Base-by-base conservation (phyloP, 2,329 filamentous ascomycete species). In the Diplodia corticola region DNA sequence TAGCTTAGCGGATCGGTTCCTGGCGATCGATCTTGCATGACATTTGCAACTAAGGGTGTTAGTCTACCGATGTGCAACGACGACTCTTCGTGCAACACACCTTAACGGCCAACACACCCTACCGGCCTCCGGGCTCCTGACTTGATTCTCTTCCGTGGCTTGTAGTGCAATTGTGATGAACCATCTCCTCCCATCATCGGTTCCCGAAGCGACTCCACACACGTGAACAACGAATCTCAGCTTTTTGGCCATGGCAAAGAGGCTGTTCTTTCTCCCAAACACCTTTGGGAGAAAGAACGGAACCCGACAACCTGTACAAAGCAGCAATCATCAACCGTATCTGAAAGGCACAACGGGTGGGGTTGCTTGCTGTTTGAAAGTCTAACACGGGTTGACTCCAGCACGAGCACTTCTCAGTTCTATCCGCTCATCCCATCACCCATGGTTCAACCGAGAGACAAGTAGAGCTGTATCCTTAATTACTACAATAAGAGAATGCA, bases 21-120 rank as follows among this genome's bases (percentile, higher is more conserved):
- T 61, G 57, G n/a, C 40, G 57, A 61, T 49, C 57, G 44, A 61
- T 61, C 57, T 35, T 30, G 9, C 35, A 57, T 28, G 20, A 53
- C n/a, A 13, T n/a, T n/a, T n/a, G n/a, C n/a, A n/a, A n/a, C 5
- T 57, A 24, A 35, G 33, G 33, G 7, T 10, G 33, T 35, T 35
- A 35, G 33, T 10, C 33, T 35, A 35, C 33, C 33, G 9, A 35
- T 35, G 33, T 35, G 33, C 33, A 35, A 35, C 33, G 9, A n/a
- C n/a, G n/a, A n/a, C n/a, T 10, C 12, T 35, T 35, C 33, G 33
- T 35, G 33, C 33, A 1, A 10, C 33, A 35, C 33, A 12, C 33
- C 33, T 2, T 9, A 3, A 33, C 30, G 10, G 30, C 1, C 30
- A 33, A 33, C 7, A 33, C 7, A 33, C 30, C 30, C n/a, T n/a